Base-by-base conservation (phyloP, 176 grass and related monocot species). In the Oryza punctata region DNA sequence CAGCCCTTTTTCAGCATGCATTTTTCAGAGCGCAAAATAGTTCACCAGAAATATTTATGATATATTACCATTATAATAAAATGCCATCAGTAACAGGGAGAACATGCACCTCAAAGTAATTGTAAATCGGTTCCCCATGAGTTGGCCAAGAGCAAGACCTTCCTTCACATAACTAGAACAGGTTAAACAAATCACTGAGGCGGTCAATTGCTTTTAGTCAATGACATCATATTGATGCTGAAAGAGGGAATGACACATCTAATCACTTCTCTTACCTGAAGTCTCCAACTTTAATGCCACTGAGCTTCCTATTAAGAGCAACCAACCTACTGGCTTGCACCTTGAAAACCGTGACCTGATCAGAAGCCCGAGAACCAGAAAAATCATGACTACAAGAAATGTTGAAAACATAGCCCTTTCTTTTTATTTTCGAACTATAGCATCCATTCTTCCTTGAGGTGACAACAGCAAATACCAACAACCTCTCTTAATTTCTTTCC, bases 291-390 rank as follows among this genome's bases (percentile, higher is more conserved):
- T 84, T 98, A 81, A 95, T 89, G 63, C 95, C 89, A 84, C 75
- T 79, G 11, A 98, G 87, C 84, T 91, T 98, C 72, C 50, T 82
- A 71, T 98, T 98, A 73, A 98, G 91, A 73, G 80, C 78, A 65
- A 91, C 89, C 78, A 98, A 87, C 86, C 91, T 95, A 74, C 63
- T 93, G 11, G 92, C 92, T 69, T 91, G 91, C 64, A 91, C 85
- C 85, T 93, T 98, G 79, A 98, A 95, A 78, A 98, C 72, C 0
- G 95, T 98, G 32, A 91, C 95, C 92, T 98, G 87, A 93, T 67
- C 49, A 60, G 29, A 88, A 85, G 65, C 35, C 1, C 69, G 67
- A 65, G 35, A 72, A 88, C 74, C 43, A 81, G 54, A 38, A 77
- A 68, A 81, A 10, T 70, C 65, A 72, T 54, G 27, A 64, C 23